Conservation (phyloP, 148 eudicot species). For the Agrostemma githago region DNA sequence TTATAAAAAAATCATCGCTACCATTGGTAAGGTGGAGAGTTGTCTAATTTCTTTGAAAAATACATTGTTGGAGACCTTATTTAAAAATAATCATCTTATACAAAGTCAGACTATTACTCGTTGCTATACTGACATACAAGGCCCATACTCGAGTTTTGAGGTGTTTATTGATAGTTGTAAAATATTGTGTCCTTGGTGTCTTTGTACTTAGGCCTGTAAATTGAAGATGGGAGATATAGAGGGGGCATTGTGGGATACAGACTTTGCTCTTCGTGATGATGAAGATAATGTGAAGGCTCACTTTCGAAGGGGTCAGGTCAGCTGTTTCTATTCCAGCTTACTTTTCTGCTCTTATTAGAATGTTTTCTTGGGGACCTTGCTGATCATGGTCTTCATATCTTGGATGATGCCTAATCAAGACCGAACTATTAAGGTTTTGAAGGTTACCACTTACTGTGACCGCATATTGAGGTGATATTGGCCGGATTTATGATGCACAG, state of each 20-base stretch:
- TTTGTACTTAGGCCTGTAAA: constrained; percentile 42
- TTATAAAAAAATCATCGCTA: no score
- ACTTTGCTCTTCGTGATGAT: constrained; percentile 48
- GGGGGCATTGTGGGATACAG: constrained; percentile 46
- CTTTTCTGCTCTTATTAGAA: not conserved
- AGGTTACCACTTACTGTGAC: not conserved
- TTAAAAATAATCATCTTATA: not conserved
- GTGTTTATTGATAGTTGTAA: not conserved
- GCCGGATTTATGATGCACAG: not conserved
- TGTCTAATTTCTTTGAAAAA: no score
- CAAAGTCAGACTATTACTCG: not conserved
- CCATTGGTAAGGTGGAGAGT: no score
- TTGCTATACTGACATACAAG: not conserved
- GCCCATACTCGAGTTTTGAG: not conserved
- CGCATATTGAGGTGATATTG: not conserved
- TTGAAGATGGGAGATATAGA: constrained; percentile 36
- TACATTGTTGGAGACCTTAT: no score
- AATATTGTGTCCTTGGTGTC: not conserved
- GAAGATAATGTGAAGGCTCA: constrained; percentile 49
- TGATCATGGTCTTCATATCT: not conserved
- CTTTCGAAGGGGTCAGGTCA: constrained; percentile 47
- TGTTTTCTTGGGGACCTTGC: not conserved
- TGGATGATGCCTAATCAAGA: not conserved
- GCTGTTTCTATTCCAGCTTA: constrained; percentile 14
- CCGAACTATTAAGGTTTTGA: no score